Conservation (phyloP, 2,329 filamentous ascomycete genomes). For the Apiospora saccharicola region DNA sequence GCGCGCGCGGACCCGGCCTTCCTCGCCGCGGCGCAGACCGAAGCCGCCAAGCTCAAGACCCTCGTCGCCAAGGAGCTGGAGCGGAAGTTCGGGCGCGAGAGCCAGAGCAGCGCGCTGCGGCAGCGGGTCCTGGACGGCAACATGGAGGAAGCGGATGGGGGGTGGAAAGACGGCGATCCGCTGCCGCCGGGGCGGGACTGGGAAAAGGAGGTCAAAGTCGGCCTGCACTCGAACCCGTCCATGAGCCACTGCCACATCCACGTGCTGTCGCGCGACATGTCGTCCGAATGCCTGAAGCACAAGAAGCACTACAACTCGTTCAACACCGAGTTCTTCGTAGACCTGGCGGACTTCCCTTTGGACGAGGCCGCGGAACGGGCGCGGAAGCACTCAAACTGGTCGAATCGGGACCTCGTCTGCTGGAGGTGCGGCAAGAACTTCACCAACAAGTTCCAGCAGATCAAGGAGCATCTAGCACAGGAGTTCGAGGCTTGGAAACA, state of each 20-base stretch:
- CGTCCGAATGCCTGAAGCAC: constrained; percentile 75
- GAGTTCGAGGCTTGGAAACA: constrained; percentile 81
- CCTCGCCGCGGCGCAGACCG: constrained; percentile 66
- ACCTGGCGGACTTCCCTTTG: constrained; percentile 81
- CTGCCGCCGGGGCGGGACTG: constrained; percentile 82
- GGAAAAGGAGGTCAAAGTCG: constrained; percentile 74
- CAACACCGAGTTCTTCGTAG: constrained; percentile 82
- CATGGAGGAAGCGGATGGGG: constrained; percentile 47
- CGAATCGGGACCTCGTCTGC: constrained; percentile 73
- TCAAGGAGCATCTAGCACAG: constrained; percentile 65
- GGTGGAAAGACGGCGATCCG: constrained; percentile 30
- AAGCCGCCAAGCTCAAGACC: constrained; percentile 66
- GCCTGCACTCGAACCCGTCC: constrained; percentile 86
- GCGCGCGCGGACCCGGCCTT: constrained; percentile 73
- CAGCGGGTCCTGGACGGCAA: constrained; percentile 72
- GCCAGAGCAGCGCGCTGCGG: constrained; percentile 67
- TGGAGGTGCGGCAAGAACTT: constrained; percentile 85
- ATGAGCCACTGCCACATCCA: constrained; percentile 96
- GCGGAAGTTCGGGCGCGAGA: constrained; percentile 70
- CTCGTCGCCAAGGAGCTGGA: constrained; percentile 80
- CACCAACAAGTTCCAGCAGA: constrained; percentile 71
- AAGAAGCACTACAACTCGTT: constrained; percentile 94
- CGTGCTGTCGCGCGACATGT: constrained; percentile 81
- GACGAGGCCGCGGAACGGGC: constrained; percentile 67
- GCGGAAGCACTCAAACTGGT: constrained; percentile 62